Evolutionary conservation across 2,329 filamentous ascomycete species (phyloP).

Genomic region (Colletotrichum eleusines): DNA sequence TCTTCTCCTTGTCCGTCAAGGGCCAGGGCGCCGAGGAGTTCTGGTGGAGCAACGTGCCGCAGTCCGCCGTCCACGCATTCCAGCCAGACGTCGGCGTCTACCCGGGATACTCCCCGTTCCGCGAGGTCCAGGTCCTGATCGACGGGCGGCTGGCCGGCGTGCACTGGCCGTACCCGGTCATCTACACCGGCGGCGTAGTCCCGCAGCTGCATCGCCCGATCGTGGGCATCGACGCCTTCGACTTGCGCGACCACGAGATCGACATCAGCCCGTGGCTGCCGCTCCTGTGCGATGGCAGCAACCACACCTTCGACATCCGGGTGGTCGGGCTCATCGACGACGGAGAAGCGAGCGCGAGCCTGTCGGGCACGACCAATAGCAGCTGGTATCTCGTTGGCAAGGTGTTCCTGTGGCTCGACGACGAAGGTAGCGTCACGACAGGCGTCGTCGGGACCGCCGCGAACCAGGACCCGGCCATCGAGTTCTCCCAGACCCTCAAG

Average conservation of each 20-base stretch:
- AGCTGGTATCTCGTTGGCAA: constrained; percentile 85
- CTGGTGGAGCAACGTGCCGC: constrained; percentile 84
- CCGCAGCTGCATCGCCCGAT: constrained; percentile 83
- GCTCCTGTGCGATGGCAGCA: constrained; percentile 71
- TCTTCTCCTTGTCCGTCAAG: constrained; percentile 80
- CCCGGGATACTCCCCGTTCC: constrained; percentile 78
- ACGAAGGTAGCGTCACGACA: constrained; percentile 63
- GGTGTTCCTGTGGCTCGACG: constrained; percentile 79
- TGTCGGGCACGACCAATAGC: constrained; percentile 68
- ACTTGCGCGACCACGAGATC: constrained; percentile 83
- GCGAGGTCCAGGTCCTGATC: constrained; percentile 83
- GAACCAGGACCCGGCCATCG: constrained; percentile 57
- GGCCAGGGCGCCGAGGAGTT: constrained; percentile 84
- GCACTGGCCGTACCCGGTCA: constrained; percentile 83
- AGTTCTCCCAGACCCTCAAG: constrained; percentile 61
- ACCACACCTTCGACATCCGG: constrained; percentile 77
- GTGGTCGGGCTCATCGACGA: constrained; percentile 74
- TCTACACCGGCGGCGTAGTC: constrained; percentile 85
- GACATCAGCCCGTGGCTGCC: constrained; percentile 84
- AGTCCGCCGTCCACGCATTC: constrained; percentile 71
- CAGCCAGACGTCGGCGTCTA: constrained; percentile 65
- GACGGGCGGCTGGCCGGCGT: constrained; percentile 80
- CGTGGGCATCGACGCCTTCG: constrained; percentile 83
- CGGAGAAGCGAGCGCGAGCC: constrained; percentile 54
- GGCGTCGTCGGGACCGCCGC: constrained; percentile 53